Conservation (phyloP, 1,139 yeast species). For the Blastobotrys elegans region DNA sequence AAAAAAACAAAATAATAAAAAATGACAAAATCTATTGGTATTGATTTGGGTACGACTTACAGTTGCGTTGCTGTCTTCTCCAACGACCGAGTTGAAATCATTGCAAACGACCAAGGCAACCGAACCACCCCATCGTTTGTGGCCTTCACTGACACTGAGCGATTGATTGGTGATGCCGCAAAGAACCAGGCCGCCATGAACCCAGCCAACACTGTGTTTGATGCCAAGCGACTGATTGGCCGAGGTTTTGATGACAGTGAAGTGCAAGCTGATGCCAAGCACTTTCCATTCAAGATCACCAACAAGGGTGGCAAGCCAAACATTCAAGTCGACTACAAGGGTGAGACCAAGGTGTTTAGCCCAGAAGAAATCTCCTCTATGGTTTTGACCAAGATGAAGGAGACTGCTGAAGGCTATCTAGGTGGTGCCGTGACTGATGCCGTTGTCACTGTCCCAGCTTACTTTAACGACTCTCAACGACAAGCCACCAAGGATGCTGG, state of each 20-base stretch:
- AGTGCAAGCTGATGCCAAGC: constrained; percentile 88
- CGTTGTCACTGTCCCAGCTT: constrained; percentile 96
- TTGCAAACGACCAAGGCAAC: constrained; percentile 98
- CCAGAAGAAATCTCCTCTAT: constrained; percentile 99
- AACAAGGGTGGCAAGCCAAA: constrained; percentile 83
- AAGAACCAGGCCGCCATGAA: constrained; percentile 97
- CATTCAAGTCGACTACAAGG: constrained; percentile 90
- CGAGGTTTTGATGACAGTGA: constrained; percentile 84
- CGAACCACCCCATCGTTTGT: constrained; percentile 97
- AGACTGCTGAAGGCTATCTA: constrained; percentile 88
- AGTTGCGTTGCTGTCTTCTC: constrained; percentile 97
- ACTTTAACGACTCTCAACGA: constrained; percentile 97
- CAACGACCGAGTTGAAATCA: constrained; percentile 86
- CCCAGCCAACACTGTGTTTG: constrained; percentile 94
- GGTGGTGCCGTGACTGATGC: constrained; percentile 84
- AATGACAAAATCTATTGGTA: constrained; percentile 41
- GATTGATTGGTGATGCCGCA: constrained; percentile 98
- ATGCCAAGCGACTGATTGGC: constrained; percentile 95
- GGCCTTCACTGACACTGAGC: constrained; percentile 93
- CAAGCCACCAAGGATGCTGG: constrained; percentile 99
- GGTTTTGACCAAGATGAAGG: constrained; percentile 92
- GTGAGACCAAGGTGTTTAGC: constrained; percentile 86
- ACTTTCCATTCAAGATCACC: constrained; percentile 93
- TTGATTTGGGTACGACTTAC: constrained; percentile 99
- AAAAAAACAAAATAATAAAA: background rate